Conservation (phyloP, 176 grass and related monocot genomes). For the Avena insularis region DNA sequence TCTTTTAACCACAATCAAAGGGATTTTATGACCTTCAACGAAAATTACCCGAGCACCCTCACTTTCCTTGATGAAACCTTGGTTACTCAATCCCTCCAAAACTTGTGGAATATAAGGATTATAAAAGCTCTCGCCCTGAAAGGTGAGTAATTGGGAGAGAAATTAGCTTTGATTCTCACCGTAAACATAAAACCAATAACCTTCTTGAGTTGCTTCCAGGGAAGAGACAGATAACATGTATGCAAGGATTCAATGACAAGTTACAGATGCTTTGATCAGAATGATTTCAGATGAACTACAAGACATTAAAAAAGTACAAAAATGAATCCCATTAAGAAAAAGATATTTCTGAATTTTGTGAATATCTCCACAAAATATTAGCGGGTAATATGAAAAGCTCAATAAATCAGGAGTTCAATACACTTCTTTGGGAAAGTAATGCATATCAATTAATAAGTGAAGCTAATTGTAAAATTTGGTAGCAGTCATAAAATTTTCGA, state of each 20-base stretch:
- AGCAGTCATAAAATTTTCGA: not conserved
- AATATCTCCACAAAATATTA: constrained; percentile 36
- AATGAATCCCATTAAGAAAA: not conserved
- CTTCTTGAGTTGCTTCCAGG: not conserved
- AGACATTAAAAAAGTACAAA: not conserved
- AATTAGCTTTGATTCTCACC: constrained; percentile 19
- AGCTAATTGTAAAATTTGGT: not conserved
- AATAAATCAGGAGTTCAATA: not conserved
- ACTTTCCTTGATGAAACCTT: constrained; percentile 81
- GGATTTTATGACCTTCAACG: constrained; percentile 79
- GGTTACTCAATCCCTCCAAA: constrained; percentile 61
- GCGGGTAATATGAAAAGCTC: not conserved
- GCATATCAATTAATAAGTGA: not conserved
- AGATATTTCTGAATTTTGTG: not conserved
- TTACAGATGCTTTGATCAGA: not conserved
- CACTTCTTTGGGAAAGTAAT: not conserved
- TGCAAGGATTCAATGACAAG: not conserved
- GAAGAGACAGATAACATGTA: not conserved
- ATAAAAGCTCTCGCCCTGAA: constrained; percentile 96
- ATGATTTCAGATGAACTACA: not conserved
- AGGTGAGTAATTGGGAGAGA: constrained; percentile 8
- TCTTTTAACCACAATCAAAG: constrained; percentile 92
- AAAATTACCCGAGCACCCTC: constrained; percentile 81
- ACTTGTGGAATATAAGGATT: constrained; percentile 88
- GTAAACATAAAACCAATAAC: constrained; percentile 32